A percentile compares a stretch with the other conserved stretches of the same genome.
These are phyloP conservation scores for Pochonia chlamydosporia DNA, from an alignment of 2,329 filamentous ascomycete genomes.

Conservation along the genomic window DNA sequence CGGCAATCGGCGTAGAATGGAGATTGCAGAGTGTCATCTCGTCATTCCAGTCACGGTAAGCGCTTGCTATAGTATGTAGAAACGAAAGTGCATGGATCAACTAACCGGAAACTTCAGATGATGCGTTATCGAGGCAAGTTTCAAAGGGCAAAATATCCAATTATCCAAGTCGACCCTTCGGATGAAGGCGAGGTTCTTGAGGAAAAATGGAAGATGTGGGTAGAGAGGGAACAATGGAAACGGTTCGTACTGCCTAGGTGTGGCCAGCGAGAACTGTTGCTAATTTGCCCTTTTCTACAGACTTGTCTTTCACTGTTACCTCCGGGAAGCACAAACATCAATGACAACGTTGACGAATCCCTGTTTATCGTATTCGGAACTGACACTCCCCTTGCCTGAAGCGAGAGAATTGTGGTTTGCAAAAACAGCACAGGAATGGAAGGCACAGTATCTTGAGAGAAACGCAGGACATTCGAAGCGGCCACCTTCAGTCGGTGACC, in stretches of 20 bases:
- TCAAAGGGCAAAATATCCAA: constrained; percentile 46
- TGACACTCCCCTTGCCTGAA: constrained; percentile 60
- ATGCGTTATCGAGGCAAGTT: constrained; percentile 54
- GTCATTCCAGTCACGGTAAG: constrained; percentile 39
- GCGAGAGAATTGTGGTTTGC: constrained; percentile 61
- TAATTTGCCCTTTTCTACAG: constrained; percentile 21
- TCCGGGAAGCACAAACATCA: constrained; percentile 61
- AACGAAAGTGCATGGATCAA: too few species aligned
- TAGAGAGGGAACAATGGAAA: constrained; percentile 60
- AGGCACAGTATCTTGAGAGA: constrained; percentile 46
- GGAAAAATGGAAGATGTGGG: constrained; percentile 61
- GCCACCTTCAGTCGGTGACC: constrained; percentile 47
- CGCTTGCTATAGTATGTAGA: background rate
- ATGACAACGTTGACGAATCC: constrained; percentile 61
- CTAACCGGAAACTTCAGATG: constrained; percentile 33
- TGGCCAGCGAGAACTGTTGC: background rate
- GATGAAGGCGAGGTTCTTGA: constrained; percentile 54
- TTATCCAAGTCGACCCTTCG: constrained; percentile 41
- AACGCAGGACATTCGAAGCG: constrained; percentile 31
- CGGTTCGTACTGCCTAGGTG: constrained; percentile 31
- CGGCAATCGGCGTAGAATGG: constrained; percentile 49
- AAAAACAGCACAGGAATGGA: constrained; percentile 58
- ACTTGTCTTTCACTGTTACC: constrained; percentile 58
- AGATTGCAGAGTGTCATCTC: constrained; percentile 47
- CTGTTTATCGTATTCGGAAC: constrained; percentile 62